Conservation (phyloP, 2,329 filamentous ascomycete species). For the Knufia fluminis region DNA sequence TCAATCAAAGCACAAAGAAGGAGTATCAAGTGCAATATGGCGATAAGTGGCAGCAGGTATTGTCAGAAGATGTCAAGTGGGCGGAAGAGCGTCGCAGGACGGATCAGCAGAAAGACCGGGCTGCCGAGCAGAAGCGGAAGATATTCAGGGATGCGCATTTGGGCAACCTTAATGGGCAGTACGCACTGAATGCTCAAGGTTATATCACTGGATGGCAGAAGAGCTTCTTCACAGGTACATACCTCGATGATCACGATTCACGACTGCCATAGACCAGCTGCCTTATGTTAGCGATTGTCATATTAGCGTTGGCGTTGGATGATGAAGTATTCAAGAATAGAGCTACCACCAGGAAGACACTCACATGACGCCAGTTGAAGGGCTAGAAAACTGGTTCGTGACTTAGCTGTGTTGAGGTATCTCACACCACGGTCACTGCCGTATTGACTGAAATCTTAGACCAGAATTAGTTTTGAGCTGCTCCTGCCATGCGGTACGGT, state of each 20-base stretch:
- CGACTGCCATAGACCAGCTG: not conserved
- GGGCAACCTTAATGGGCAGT: conserved; percentile 1
- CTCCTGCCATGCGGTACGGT: not conserved
- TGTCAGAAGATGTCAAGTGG: not conserved
- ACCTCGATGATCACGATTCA: conserved; percentile 8
- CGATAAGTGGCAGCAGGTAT: not conserved
- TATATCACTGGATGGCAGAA: conserved; percentile 9
- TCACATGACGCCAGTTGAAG: too few species aligned
- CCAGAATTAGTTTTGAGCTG: not conserved
- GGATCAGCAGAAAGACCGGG: not conserved
- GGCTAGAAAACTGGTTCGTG: not conserved
- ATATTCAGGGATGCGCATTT: conserved; percentile 1
- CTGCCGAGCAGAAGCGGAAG: not conserved
- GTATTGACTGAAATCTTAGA: not conserved
- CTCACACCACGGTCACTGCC: not conserved
- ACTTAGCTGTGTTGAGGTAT: not conserved
- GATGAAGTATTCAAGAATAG: too few species aligned
- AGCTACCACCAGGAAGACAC: too few species aligned
- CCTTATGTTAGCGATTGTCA: not conserved
- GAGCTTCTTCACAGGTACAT: conserved; percentile 8
- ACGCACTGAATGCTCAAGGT: conserved; percentile 2
- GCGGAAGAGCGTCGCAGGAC: not conserved
- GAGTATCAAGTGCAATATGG: conserved; percentile 6
- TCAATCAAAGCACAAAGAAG: conserved; percentile 1
- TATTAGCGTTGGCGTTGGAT: conserved; percentile 7